Percentiles rank a stretch among this genome's conserved stretches.
These are phyloP conservation scores for Syncephalis plumigaleata DNA, from an alignment of 371 early-diverging fungal genomes.

Conservation along the genomic window DNA sequence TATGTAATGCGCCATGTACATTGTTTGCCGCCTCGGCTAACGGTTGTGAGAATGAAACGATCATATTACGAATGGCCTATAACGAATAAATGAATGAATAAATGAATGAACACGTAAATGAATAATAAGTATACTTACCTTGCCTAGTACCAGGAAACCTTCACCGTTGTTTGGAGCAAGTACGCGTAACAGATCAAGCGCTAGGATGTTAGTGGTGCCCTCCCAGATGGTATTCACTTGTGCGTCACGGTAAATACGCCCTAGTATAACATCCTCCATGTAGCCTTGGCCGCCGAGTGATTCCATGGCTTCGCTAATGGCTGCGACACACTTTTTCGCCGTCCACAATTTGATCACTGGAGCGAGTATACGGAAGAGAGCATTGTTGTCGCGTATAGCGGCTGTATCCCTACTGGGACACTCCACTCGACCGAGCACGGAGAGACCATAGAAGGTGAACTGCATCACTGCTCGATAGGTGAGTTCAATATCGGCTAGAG, in stretches of 20 bases:
- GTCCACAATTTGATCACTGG: conserved; percentile 41
- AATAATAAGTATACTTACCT: not conserved
- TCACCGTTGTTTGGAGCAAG: conserved; percentile 24
- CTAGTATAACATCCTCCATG: conserved; percentile 50
- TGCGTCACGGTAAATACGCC: conserved; percentile 32
- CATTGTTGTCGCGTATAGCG: conserved; percentile 8
- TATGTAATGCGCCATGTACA: not conserved
- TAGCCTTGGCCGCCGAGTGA: conserved; percentile 52
- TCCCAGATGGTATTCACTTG: conserved; percentile 56
- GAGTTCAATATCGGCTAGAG: conserved; percentile 30
- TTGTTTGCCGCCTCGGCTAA: not conserved
- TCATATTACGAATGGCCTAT: not conserved
- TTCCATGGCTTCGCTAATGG: conserved; percentile 37
- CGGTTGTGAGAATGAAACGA: not conserved
- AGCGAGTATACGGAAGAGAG: conserved; percentile 36
- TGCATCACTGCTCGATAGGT: conserved; percentile 27
- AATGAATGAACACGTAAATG: too few relatives aligned
- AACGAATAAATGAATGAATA: not conserved
- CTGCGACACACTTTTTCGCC: conserved; percentile 24
- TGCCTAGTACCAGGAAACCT: conserved; percentile 7
- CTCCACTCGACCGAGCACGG: conserved; percentile 34
- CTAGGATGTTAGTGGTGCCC: conserved; percentile 46
- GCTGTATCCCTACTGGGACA: not conserved
- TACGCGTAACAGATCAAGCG: conserved; percentile 42
- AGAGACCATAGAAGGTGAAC: conserved; percentile 28